Conservation (phyloP, 352 stramenopile genomes). For the Blastocystis sp. region DNA sequence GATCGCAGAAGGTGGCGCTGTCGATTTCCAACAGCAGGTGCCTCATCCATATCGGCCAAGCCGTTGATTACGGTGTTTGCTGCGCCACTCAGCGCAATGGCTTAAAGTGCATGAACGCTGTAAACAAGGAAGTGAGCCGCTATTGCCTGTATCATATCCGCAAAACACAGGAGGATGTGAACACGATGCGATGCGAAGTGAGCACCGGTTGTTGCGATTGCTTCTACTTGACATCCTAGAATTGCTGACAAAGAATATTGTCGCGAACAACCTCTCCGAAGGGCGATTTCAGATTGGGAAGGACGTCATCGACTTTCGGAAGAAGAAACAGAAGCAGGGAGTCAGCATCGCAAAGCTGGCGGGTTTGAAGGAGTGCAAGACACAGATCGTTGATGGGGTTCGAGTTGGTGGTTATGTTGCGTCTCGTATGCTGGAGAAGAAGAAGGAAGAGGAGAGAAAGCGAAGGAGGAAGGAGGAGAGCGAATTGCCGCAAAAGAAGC, state of each 20-base stretch:
- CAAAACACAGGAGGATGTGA: constrained; percentile 15
- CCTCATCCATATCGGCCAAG: constrained; percentile 31
- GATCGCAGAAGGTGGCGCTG: constrained; percentile 1
- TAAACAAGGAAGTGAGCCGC: constrained; percentile 59
- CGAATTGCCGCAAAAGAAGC: neutral
- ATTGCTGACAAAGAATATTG: neutral
- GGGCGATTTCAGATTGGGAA: constrained; percentile 45
- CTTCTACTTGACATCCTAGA: neutral
- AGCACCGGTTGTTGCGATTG: neutral
- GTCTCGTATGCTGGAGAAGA: neutral
- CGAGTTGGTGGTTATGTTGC: constrained; percentile 2
- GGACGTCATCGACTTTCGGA: constrained; percentile 29
- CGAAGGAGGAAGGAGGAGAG: neutral
- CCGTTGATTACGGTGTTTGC: constrained; percentile 51
- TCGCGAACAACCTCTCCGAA: constrained; percentile 21
- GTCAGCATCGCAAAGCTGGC: neutral
- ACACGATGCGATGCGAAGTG: constrained; percentile 30
- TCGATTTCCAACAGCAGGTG: constrained; percentile 2
- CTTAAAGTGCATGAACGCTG: constrained; percentile 47
- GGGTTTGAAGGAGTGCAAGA: neutral
- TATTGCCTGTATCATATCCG: constrained; percentile 59
- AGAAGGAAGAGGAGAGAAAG: constrained; percentile 7
- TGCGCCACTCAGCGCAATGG: constrained; percentile 28
- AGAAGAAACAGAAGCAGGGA: neutral
- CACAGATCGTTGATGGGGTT: constrained; percentile 7